Evolutionary conservation across 2,329 filamentous ascomycete genomes (phyloP), one percentile per base, ranked within the genome.

Genomic region (Diplodia seriata): DNA sequence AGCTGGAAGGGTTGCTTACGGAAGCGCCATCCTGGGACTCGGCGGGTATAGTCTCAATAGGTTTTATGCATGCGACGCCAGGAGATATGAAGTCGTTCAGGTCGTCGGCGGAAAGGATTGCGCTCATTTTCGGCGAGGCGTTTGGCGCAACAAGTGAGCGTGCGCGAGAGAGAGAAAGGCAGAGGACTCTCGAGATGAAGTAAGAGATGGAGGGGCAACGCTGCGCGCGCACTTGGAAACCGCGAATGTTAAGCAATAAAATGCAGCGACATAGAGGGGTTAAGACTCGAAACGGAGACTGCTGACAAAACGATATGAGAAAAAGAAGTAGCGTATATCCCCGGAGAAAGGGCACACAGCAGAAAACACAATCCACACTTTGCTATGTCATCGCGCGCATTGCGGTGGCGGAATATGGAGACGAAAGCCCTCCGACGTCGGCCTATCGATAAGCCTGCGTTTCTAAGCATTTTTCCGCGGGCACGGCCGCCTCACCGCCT

Each of bases 31-130:
- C 80, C 62, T 82, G 78, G 29, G 86, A 79, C 40, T 86, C 81
- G 86, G 84, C 61, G 2, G 95, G 94, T 15, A 99, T 87, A 2
- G 93, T 96, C 80, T 99, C 95, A 77, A 99, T 86, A 33, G 95
- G 95, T 77, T 99, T 98, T 80, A 99, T 98, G 82, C 95, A 99
- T 70, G 95, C 95, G 76, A 99, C 94, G 70, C 94, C 94, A 15
- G 95, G 95, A 68, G 92, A 95, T 78, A 99, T 99, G 83, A 99
- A 99, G 85, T 99, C 95, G 84, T 99, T 99, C 70, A 99, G 85
- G 79, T 97, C 94, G 83, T 99, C 94, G 75, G 91, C 90, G 68
- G 94, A 98, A 75, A 99, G 90, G 75, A 99, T 99, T 70, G 95
- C 95, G 78, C 93, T 97, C 95, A 99, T 99, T 67, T 69, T 75